These are phyloP conservation scores for Cetraspora pellucida DNA, from an alignment of 192 early-diverging fungal species.

Conservation along the genomic window DNA sequence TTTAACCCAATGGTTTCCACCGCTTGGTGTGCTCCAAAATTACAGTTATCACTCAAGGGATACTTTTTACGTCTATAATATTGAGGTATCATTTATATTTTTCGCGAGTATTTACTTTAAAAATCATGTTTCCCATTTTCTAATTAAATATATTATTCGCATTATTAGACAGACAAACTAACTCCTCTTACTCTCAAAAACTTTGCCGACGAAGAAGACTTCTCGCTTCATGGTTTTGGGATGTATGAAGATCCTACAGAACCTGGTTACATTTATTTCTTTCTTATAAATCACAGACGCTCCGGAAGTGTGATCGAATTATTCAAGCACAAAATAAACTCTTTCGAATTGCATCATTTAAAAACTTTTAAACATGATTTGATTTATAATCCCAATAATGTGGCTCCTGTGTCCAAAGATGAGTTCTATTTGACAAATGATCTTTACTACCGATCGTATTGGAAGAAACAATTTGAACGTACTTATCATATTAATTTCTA, in stretches of 20 bases:
- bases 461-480: conserved; percentile 48
- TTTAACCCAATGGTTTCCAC: conserved; percentile 48
- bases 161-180: conserved; percentile 48
- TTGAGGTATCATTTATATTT: conserved; percentile 41
- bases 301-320: conserved; percentile 56
- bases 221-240: conserved; percentile 58
- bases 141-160: not conserved
- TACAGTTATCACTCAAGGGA: conserved; percentile 37
- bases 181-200: conserved; percentile 43
- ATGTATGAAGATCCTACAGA: conserved; percentile 49
- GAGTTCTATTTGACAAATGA: conserved; percentile 67
- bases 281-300: conserved; percentile 62
- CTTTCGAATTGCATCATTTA: conserved; percentile 44
- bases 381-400: conserved; percentile 59
- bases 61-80: conserved; percentile 53
- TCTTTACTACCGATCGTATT: conserved; percentile 32
- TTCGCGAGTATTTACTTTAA: not conserved
- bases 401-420: conserved; percentile 52
- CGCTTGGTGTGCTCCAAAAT: conserved; percentile 32
- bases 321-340: conserved; percentile 52
- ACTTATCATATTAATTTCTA: not conserved
- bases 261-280: conserved; percentile 50
- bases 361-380: conserved; percentile 57
- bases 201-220: conserved; percentile 34
- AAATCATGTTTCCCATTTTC: not conserved